These are phyloP conservation scores for Naganishia liquefaciens DNA, from an alignment of 1,284 basidiomycete species.

Conservation along the genomic window DNA sequence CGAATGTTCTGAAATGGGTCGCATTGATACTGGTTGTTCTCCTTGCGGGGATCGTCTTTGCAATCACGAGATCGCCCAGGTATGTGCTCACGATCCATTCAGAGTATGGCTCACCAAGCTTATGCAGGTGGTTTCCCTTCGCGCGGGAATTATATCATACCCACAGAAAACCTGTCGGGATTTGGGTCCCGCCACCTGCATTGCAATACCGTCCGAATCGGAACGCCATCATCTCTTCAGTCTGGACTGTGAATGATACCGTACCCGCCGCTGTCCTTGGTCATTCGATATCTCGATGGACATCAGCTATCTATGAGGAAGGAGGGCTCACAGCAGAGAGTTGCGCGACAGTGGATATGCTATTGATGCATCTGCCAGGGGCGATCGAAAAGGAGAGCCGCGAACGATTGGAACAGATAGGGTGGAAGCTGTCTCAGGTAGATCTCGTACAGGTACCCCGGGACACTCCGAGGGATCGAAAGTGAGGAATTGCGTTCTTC, in stretches of 20 bases:
- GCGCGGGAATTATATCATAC: conserved; percentile 9
- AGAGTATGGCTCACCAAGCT: too few relatives aligned
- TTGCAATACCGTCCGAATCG: conserved; percentile 2
- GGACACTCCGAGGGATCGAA: not conserved
- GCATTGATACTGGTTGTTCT: too few relatives aligned
- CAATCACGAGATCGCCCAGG: too few relatives aligned
- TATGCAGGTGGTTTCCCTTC: not conserved
- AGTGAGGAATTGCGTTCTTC: not conserved
- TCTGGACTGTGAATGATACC: not conserved
- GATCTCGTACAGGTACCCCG: not conserved
- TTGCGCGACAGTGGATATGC: conserved; percentile 2
- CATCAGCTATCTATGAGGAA: not conserved
- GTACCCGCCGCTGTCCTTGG: conserved; percentile 1
- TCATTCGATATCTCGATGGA: conserved; percentile 9
- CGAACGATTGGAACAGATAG: not conserved
- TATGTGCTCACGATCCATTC: too few relatives aligned
- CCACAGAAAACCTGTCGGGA: not conserved
- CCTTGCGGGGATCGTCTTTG: too few relatives aligned
- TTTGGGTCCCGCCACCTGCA: conserved; percentile 6
- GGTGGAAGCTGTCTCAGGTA: not conserved
- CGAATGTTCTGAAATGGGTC: too few relatives aligned
- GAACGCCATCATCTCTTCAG: conserved; percentile 7
- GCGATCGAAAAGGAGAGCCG: not conserved
- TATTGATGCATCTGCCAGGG: not conserved
- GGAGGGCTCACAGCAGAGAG: not conserved